A percentile compares a stretch with the other conserved stretches of the same genome.
Evolutionary conservation across 2,329 filamentous ascomycete species (phyloP).

Genomic region (Fusarium xylarioides): DNA sequence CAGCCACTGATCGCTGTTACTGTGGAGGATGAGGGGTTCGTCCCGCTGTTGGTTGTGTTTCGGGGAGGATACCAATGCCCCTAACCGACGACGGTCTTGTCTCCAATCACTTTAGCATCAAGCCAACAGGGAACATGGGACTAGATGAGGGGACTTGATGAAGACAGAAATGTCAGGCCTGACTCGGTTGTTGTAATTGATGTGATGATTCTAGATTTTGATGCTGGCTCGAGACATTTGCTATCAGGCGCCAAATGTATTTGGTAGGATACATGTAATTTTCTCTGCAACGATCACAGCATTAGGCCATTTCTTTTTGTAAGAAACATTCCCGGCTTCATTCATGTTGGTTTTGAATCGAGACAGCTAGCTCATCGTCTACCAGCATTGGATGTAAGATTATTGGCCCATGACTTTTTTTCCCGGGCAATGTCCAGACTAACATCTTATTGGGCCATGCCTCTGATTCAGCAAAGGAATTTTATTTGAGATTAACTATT

Average conservation of each 20-base stretch:
- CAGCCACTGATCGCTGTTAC: slow-evolving; percentile 27
- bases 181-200: not conserved
- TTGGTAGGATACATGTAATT: not conserved
- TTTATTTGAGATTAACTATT: slow-evolving; percentile 2
- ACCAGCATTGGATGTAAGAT: slow-evolving; percentile 25
- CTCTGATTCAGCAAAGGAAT: slow-evolving; percentile 3
- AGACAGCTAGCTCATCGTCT: not conserved
- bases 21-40: slow-evolving; percentile 29
- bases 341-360: not conserved
- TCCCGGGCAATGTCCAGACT: not conserved
- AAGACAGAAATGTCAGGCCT: not conserved
- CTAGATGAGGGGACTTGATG: slow-evolving; percentile 7
- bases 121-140: slow-evolving; percentile 38
- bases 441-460: slow-evolving; percentile 6
- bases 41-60: slow-evolving; percentile 39
- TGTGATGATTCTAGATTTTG: not conserved
- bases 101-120: slow-evolving; percentile 35
- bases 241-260: not conserved
- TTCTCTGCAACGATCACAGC: not conserved
- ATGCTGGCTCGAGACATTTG: not conserved
- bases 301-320: not conserved
- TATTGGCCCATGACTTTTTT: slow-evolving; percentile 16
- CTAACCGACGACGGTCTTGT: slow-evolving; percentile 36
- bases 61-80: slow-evolving; percentile 36
- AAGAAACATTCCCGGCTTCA: not conserved